Conservation (phyloP, 73 alveolate genomes). For the Paramecium bursaria region DNA sequence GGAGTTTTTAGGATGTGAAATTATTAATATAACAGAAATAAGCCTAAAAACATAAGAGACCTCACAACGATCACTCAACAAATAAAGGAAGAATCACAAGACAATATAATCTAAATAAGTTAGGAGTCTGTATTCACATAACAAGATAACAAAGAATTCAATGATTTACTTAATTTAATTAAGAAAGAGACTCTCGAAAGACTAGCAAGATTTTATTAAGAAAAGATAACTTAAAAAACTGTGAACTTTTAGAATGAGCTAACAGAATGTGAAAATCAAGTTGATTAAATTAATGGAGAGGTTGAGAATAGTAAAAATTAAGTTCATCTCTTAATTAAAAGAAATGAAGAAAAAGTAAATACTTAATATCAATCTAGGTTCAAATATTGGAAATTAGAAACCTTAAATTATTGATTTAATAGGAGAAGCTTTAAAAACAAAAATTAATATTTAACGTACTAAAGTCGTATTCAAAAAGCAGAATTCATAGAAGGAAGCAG, state of each 20-base stretch:
- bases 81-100: too few species aligned
- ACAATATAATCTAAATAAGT: too few species aligned
- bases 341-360: conserved; percentile 29
- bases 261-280: not conserved
- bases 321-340: not conserved
- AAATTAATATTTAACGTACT: not conserved
- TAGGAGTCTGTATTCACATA: too few species aligned
- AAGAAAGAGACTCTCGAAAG: conserved; percentile 8
- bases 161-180: conserved; percentile 36
- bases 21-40: too few species aligned
- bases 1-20: conserved; percentile 58
- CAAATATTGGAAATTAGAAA: conserved; percentile 1
- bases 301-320: conserved; percentile 2
- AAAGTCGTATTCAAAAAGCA: not conserved
- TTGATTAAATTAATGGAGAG: not conserved
- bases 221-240: conserved; percentile 10
- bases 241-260: conserved; percentile 11
- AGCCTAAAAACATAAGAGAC: too few species aligned
- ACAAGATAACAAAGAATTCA: conserved; percentile 54
- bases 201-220: conserved; percentile 33
- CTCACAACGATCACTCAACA: too few species aligned
- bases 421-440: conserved; percentile 2
- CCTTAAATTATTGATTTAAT: conserved; percentile 11
- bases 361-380: not conserved
- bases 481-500: not conserved